Evolutionary conservation across 2,329 filamentous ascomycete species (phyloP).

Genomic region (Apiospora pterosperma): DNA sequence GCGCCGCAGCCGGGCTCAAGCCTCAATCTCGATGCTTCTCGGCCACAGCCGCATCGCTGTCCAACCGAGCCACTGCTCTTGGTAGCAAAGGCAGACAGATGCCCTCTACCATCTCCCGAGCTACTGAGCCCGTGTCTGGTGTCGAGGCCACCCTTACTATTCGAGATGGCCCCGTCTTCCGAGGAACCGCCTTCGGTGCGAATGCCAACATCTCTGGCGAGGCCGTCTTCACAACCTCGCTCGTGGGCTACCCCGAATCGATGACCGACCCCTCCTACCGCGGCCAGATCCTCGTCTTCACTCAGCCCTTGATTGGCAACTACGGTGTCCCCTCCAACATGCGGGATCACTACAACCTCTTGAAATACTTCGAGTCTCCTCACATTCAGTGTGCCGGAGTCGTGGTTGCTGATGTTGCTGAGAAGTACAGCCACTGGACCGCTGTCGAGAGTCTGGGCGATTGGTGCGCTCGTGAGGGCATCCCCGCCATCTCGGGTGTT

Average conservation of each 20-base stretch:
- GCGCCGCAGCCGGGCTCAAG: slow-evolving; percentile 25
- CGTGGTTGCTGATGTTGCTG: slow-evolving; percentile 90
- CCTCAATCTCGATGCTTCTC: slow-evolving; percentile 35
- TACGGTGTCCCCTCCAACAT: slow-evolving; percentile 89
- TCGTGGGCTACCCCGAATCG: slow-evolving; percentile 96
- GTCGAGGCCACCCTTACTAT: slow-evolving; percentile 93
- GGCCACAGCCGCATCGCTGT: slow-evolving; percentile 31
- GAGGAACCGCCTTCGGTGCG: slow-evolving; percentile 93
- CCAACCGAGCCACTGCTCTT: slow-evolving; percentile 50
- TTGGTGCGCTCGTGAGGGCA: slow-evolving; percentile 95
- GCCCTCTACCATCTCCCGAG: slow-evolving; percentile 53
- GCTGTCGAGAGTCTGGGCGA: slow-evolving; percentile 89
- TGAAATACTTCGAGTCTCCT: slow-evolving; percentile 98
- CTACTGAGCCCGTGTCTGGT: slow-evolving; percentile 63
- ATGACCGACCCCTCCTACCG: slow-evolving; percentile 86
- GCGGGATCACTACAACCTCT: slow-evolving; percentile 82
- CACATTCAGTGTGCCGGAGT: slow-evolving; percentile 96
- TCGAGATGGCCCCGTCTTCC: slow-evolving; percentile 92
- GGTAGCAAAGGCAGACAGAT: slow-evolving; percentile 68
- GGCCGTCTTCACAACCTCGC: slow-evolving; percentile 96
- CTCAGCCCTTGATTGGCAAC: slow-evolving; percentile 95
- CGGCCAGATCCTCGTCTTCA: slow-evolving; percentile 97
- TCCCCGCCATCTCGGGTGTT: slow-evolving; percentile 93
- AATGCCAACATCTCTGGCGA: slow-evolving; percentile 96
- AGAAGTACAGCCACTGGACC: slow-evolving; percentile 97